Conservation (phyloP, 345 rosid species). For the Camelina sativa region DNA sequence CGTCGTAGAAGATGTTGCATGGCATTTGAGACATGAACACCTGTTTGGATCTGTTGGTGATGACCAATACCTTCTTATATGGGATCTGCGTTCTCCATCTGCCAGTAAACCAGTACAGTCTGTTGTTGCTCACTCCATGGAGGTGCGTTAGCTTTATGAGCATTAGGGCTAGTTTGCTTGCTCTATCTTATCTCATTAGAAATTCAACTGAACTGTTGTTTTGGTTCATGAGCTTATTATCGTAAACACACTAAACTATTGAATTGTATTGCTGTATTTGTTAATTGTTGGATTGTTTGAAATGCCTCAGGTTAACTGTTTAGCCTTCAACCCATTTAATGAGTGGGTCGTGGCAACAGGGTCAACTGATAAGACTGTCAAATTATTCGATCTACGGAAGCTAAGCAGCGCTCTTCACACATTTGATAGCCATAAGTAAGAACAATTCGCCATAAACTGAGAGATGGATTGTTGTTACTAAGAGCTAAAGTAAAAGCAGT, state of each 20-base stretch:
- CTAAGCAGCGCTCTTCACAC: constrained; percentile 85
- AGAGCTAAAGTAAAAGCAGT: constrained; percentile 5
- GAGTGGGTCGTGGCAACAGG: constrained; percentile 99
- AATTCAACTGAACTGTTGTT: not conserved
- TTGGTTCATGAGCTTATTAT: not conserved
- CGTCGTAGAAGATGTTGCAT: constrained; percentile 98
- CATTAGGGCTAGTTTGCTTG: not conserved
- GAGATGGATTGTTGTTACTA: constrained; percentile 5
- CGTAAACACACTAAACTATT: not conserved
- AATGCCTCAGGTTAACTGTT: constrained; percentile 80
- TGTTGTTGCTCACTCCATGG: constrained; percentile 95
- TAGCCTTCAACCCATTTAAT: constrained; percentile 98
- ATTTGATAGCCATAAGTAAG: constrained; percentile 96
- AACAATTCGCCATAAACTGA: not conserved
- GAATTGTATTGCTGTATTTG: constrained; percentile 10
- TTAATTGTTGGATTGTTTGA: constrained; percentile 31
- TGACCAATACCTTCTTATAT: constrained; percentile 86
- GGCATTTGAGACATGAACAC: constrained; percentile 97
- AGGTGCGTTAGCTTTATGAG: constrained; percentile 54
- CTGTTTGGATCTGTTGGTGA: constrained; percentile 99
- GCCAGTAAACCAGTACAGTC: constrained; percentile 78
- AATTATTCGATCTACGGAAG: constrained; percentile 91
- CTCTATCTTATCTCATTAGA: too few species aligned
- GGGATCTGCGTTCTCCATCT: constrained; percentile 90
- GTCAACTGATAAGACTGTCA: constrained; percentile 97